These are phyloP conservation scores for Saccharomycopsis sp. DNA, from an alignment of 805 yeast species.

Conservation along the genomic window DNA sequence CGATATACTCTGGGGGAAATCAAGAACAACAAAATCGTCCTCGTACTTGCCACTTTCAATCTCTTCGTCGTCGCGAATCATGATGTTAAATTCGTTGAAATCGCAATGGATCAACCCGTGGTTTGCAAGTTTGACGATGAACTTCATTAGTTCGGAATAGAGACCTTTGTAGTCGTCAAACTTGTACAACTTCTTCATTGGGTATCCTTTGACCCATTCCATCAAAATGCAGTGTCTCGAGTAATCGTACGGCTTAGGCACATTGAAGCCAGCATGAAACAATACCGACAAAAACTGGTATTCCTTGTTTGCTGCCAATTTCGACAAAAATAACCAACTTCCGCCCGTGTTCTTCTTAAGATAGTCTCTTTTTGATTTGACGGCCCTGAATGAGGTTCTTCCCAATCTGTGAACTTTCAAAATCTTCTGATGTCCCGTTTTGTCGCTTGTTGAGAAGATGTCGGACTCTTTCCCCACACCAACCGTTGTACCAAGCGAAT, in stretches of 20 bases:
- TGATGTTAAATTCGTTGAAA: constrained; percentile 93
- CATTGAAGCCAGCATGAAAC: constrained; percentile 67
- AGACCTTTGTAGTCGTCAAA: constrained; percentile 64
- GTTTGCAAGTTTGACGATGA: constrained; percentile 75
- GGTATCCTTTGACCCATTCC: constrained; percentile 86
- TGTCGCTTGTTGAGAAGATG: constrained; percentile 74
- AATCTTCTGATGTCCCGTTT: constrained; percentile 59
- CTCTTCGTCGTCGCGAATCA: constrained; percentile 57
- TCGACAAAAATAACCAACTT: constrained; percentile 88
- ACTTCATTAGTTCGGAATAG: constrained; percentile 81
- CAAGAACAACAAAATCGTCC: constrained; percentile 81
- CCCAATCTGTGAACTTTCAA: constrained; percentile 91
- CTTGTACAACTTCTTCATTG: constrained; percentile 75
- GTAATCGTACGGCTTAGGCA: constrained; percentile 83
- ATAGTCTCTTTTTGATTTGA: constrained; percentile 91
- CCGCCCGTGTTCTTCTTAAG: constrained; percentile 63
- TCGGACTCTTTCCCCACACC: constrained; percentile 99
- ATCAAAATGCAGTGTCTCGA: constrained; percentile 89
- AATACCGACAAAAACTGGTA: constrained; percentile 79
- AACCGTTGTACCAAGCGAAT: constrained; percentile 76
- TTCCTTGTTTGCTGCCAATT: constrained; percentile 89
- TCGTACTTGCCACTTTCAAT: constrained; percentile 41
- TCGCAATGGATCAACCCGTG: constrained; percentile 96
- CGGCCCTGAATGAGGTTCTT: constrained; percentile 86
- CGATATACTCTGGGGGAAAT: constrained; percentile 97